Evolutionary conservation across 495 filamentous ascomycete species (phyloP).

Genomic region (Hypomontagnella submonticulosa): DNA sequence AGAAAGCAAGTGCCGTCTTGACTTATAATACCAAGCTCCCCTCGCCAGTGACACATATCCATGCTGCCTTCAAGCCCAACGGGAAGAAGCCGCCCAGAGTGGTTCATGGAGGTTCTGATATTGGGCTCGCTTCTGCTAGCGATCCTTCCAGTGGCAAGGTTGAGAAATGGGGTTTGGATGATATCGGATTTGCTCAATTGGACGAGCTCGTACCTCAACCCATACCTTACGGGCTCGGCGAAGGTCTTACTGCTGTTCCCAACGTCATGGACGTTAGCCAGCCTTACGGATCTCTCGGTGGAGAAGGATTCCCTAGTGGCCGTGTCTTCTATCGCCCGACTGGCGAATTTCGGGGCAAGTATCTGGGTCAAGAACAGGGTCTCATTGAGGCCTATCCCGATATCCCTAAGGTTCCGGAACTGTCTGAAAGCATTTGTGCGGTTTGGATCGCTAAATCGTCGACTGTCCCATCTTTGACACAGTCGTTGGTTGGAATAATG

Average conservation of each 20-base stretch:
- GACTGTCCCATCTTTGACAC: conserved; percentile 73
- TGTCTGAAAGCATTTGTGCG: conserved; percentile 72
- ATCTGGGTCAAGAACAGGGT: conserved; percentile 65
- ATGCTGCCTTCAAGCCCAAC: conserved; percentile 72
- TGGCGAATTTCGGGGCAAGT: conserved; percentile 83
- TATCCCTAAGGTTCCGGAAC: conserved; percentile 68
- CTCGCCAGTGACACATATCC: conserved; percentile 77
- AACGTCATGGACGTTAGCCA: conserved; percentile 93
- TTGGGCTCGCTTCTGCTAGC: conserved; percentile 76
- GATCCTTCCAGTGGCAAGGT: conserved; percentile 80
- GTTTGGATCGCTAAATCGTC: conserved; percentile 94
- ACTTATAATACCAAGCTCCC: conserved; percentile 86
- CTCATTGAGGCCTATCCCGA: conserved; percentile 56
- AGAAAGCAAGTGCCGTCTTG: conserved; percentile 65
- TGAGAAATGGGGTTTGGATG: conserved; percentile 84
- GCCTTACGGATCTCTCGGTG: conserved; percentile 82
- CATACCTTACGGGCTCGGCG: conserved; percentile 78
- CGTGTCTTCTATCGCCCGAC: conserved; percentile 77
- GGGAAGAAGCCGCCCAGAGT: conserved; percentile 78
- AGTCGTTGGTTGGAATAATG: conserved; percentile 83
- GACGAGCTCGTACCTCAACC: conserved; percentile 78
- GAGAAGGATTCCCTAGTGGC: conserved; percentile 85
- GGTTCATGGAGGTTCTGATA: conserved; percentile 82
- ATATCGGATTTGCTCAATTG: conserved; percentile 79
- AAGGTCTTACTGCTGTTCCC: conserved; percentile 77